These are phyloP conservation scores for Ascochyta pisi DNA, from an alignment of 2,329 filamentous ascomycete genomes.

Conservation along the genomic window DNA sequence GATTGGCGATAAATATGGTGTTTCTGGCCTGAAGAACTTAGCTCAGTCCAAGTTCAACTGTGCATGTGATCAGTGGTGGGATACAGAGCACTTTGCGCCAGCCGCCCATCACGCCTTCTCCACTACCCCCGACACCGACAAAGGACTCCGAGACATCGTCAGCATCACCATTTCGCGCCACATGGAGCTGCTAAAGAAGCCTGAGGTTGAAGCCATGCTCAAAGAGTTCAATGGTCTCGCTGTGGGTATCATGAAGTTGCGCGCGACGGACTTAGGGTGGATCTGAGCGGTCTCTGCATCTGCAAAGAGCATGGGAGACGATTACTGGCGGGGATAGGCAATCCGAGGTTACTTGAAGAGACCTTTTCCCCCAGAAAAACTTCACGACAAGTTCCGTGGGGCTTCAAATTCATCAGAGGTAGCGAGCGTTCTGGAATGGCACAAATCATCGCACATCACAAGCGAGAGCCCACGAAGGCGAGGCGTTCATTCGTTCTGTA, in stretches of 20 bases:
- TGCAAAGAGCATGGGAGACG: too few species aligned
- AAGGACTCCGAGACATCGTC: conserved; percentile 40
- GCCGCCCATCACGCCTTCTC: conserved; percentile 35
- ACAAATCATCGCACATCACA: too few species aligned
- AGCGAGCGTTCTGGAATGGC: too few species aligned
- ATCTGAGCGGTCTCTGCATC: too few species aligned
- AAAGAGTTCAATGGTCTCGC: conserved; percentile 3
- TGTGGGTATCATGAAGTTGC: background rate
- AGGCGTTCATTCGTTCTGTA: too few species aligned
- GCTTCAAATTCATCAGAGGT: too few species aligned
- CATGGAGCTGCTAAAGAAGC: conserved; percentile 14
- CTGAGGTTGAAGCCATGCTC: conserved; percentile 14
- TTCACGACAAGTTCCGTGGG: too few species aligned
- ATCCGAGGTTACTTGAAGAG: too few species aligned
- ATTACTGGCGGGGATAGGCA: too few species aligned
- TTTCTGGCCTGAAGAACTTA: conserved; percentile 6
- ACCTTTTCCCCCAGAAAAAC: too few species aligned
- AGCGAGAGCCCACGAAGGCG: too few species aligned
- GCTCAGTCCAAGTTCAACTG: conserved; percentile 1
- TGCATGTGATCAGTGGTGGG: conserved; percentile 20
- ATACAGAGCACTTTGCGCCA: conserved; percentile 28
- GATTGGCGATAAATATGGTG: conserved; percentile 14
- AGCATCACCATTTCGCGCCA: conserved; percentile 33
- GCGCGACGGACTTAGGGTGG: too few species aligned
- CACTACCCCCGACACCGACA: conserved; percentile 35